Conservation (phyloP, 2,329 filamentous ascomycete species). For the Parascedosporium putredinis region DNA sequence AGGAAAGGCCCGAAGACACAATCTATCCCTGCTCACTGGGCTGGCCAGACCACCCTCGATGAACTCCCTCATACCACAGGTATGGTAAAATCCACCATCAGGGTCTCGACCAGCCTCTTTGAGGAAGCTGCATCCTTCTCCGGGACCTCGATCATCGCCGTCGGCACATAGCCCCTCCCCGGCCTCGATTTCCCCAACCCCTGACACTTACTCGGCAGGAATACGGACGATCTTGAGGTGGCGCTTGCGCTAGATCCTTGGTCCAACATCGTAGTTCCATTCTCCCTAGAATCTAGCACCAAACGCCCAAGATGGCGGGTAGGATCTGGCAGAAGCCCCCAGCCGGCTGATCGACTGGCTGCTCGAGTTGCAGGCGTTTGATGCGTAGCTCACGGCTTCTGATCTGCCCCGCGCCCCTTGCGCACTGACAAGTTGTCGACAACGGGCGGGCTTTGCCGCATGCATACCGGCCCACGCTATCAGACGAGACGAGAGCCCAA, state of each 20-base stretch:
- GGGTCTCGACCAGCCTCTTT: not conserved
- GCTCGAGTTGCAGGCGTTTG: too few species aligned
- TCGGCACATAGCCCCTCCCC: not conserved
- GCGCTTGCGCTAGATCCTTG: not conserved
- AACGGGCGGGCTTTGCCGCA: too few species aligned
- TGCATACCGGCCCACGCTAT: too few species aligned
- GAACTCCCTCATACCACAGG: not conserved
- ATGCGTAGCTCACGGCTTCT: too few species aligned
- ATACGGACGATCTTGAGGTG: constrained; percentile 4
- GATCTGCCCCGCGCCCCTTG: too few species aligned
- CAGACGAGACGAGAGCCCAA: too few species aligned
- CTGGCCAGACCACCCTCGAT: not conserved
- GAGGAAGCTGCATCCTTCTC: too few species aligned
- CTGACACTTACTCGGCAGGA: constrained; percentile 1
- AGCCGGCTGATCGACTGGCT: not conserved
- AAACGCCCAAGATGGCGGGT: not conserved
- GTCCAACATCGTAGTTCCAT: not conserved
- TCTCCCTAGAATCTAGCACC: not conserved
- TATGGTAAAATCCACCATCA: not conserved
- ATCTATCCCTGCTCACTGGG: not conserved
- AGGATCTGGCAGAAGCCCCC: not conserved
- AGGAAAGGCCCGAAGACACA: constrained; percentile 6
- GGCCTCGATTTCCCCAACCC: not conserved
- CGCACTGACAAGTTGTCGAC: too few species aligned
- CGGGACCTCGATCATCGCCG: not conserved